These are phyloP conservation scores for Pulicaria dysenterica DNA, from an alignment of 129 eudicot genomes.

Conservation along the genomic window DNA sequence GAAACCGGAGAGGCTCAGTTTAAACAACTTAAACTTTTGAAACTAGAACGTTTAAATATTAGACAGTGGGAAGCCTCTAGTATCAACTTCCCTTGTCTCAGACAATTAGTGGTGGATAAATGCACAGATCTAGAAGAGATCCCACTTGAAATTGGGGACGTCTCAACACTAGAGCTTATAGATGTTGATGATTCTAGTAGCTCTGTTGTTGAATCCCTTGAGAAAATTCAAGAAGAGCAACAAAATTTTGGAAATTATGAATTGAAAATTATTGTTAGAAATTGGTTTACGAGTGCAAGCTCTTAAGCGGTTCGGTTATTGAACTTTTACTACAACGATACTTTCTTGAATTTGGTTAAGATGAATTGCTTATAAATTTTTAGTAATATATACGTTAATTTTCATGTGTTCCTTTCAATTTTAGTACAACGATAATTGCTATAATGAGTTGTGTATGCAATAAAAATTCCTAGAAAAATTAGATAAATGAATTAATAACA, in stretches of 20 bases:
- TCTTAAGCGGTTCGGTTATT: too few relatives aligned
- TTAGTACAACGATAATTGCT: too few relatives aligned
- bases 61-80: conserved; percentile 24
- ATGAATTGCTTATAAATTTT: too few relatives aligned
- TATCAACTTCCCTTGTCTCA: conserved; percentile 28
- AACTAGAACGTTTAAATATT: conserved; percentile 5
- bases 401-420: too few relatives aligned
- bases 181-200: not conserved
- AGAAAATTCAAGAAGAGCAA: conserved; percentile 18
- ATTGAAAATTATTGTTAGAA: not conserved
- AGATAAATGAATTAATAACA: too few relatives aligned
- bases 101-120: conserved; percentile 4
- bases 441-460: too few relatives aligned
- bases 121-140: conserved; percentile 26
- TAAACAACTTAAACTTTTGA: conserved; percentile 28
- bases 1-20: conserved; percentile 36
- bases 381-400: too few relatives aligned
- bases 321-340: too few relatives aligned
- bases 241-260: conserved; percentile 10
- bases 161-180: conserved; percentile 32
- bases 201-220: not conserved
- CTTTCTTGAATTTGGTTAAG: too few relatives aligned
- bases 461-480: too few relatives aligned
- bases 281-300: not conserved
- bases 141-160: conserved; percentile 33